Evolutionary conservation across 2,329 filamentous ascomycete genomes (phyloP), one percentile per base, ranked within the genome.

Genomic region (Neurospora crassa): DNA sequence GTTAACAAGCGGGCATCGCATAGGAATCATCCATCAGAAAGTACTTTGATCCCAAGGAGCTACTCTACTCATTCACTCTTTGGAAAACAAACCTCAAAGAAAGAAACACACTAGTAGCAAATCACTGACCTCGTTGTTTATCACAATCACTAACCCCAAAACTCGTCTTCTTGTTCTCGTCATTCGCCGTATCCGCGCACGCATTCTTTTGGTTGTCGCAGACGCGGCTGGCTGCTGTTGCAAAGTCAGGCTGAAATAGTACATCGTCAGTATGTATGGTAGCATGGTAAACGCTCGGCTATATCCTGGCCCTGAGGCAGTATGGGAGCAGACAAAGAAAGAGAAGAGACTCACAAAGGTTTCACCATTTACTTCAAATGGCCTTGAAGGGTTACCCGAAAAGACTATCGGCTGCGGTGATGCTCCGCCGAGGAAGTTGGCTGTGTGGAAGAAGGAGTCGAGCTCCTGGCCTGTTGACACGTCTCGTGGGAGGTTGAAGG

Each of bases 171-270:
- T 76, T 75, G 59, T 76, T 78, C 24, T 29, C 14, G 18, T 63
- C 53, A 73, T 86, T 85, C 42, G 83, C 83, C 24, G 78, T 69
- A 34, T 82, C 73, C n/a, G 82, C 80, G 72, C 85, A 86, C 20
- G 76, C 77, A 74, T 86, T 85, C 76, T 84, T 82, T 76, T 86
- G 84, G 74, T 83, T 82, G 74, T 84, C 83, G 77, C 85, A 86
- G 1, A 83, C 80, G 29, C 83, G 79, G 70, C 80, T 79, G 6
- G 81, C 79, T 0, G 84, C 84, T 11, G 79, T 78, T 34, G 75
- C 41, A 75, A 82, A 86, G 76, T 84, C 81, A 70, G 78, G 75
- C 83, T 85, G 34, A 37, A 1, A 8, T 8, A 37, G 5, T 37
- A 37, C 7, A 37, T 37, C 34, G 34, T 37, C 34, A 37, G 34